Evolutionary conservation across 371 early-diverging fungal species (phyloP).

Genomic region (Mucor circinelloides): DNA sequence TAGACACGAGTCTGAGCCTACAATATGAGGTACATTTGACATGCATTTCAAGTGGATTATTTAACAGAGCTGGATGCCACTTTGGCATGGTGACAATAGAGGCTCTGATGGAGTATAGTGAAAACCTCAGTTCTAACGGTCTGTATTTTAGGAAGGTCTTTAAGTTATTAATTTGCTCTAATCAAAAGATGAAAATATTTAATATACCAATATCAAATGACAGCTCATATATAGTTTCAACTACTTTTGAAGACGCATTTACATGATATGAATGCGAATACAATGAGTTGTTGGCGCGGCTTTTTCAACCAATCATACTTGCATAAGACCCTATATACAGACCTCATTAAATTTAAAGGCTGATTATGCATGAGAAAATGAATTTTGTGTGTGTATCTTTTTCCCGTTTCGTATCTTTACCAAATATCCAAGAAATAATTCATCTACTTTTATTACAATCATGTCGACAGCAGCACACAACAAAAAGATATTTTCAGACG

Average conservation of each 20-base stretch:
- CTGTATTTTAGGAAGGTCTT: background rate
- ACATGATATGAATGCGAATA: background rate
- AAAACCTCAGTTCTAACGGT: too few relatives aligned
- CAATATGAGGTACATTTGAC: too few relatives aligned
- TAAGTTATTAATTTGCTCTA: background rate
- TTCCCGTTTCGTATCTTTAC: background rate
- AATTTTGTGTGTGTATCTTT: background rate
- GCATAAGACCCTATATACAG: background rate
- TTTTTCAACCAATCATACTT: background rate
- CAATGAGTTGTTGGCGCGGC: background rate
- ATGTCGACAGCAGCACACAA: background rate
- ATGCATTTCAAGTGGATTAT: too few relatives aligned
- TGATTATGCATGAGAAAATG: background rate
- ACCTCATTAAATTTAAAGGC: background rate
- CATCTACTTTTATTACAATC: background rate
- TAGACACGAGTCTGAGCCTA: too few relatives aligned
- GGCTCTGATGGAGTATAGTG: too few relatives aligned
- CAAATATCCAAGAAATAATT: too few relatives aligned
- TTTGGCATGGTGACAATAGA: too few relatives aligned
- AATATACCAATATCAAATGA: background rate
- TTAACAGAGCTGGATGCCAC: too few relatives aligned
- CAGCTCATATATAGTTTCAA: background rate
- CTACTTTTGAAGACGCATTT: background rate
- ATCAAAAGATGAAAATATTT: background rate
- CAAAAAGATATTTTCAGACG: background rate